Evolutionary conservation across 2,329 filamentous ascomycete species (phyloP), one percentile per base, ranked within the genome.

Genomic region (Fusarium transvaalense): DNA sequence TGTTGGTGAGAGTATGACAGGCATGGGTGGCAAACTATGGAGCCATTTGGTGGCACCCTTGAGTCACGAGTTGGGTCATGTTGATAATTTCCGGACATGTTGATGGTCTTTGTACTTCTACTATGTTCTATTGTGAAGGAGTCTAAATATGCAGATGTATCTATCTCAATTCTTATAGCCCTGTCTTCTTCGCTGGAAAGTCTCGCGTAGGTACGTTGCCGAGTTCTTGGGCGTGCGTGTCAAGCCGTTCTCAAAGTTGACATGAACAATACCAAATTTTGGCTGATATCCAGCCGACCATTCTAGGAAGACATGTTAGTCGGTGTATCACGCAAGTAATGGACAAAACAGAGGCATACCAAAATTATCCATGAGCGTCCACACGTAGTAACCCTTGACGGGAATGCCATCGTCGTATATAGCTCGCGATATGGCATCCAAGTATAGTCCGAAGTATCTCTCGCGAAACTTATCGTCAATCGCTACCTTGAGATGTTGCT

Each of bases 231-330:
- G 79, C 34, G 78, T 81, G 21, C 78, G 74, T 55, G 78, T 74
- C 25, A 79, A 45, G 3, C 77, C 38, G 21, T 43, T 81, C 9
- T 77, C 71, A 46, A 77, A 80, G 56, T 81, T 76, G 3, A 79
- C 76, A 61, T 76, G 80, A 1, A 77, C 78, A 10, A 80, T 76
- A 6, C 79, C 79, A 51, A 81, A 81, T 3, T 79, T 72, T 21
- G 78, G 77, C 2, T 76, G 77, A 45, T 76, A 82, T 6, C 80
- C 80, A 35, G 77, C 78, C 10, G 78, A 79, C 80, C 79, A 77
- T 59, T 55, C 52, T 55, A 14, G 8, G n/a, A 41, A 25, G 23
- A 25, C 23, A 25, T 25, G 23, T 47, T 19, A 38, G 52, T 47
- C 5, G 23, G 10, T n/a, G 10, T 6, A 35, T n/a, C 21, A 10